Percentiles rank a stretch among this genome's conserved stretches.
Evolutionary conservation across 495 filamentous ascomycete genomes (phyloP).

Genomic region (Xylaria bambusicola): DNA sequence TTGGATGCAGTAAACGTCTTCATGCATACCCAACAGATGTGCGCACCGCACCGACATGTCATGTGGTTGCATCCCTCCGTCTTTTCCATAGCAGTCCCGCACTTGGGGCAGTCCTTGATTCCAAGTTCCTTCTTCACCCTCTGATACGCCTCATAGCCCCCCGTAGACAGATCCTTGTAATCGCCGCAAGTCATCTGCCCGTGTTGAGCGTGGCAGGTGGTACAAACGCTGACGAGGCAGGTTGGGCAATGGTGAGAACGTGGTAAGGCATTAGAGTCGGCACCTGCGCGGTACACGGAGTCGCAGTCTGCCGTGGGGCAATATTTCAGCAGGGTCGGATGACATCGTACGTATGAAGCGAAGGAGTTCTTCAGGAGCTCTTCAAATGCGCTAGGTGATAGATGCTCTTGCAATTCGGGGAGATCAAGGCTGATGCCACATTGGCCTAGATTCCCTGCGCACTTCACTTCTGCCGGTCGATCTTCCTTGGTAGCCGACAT

Average conservation of each 20-base stretch:
- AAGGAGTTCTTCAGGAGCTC: conserved; percentile 42
- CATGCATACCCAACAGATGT: conserved; percentile 55
- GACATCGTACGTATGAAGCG: conserved; percentile 36
- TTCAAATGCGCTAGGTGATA: conserved; percentile 41
- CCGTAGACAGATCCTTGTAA: conserved; percentile 32
- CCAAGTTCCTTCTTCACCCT: conserved; percentile 33
- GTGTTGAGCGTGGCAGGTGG: conserved; percentile 39
- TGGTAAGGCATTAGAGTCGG: conserved; percentile 3
- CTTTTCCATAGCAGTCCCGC: conserved; percentile 46
- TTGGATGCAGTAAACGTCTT: not conserved
- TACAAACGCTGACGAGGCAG: conserved; percentile 43
- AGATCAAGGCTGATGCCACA: conserved; percentile 35
- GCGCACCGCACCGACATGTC: conserved; percentile 49
- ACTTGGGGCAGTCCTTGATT: conserved; percentile 44
- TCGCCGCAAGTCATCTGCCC: conserved; percentile 41
- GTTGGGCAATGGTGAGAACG: conserved; percentile 41
- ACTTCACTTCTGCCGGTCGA: conserved; percentile 23
- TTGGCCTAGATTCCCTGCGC: not conserved
- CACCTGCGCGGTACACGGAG: conserved; percentile 40
- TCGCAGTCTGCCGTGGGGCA: conserved; percentile 47
- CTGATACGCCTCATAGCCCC: conserved; percentile 29
- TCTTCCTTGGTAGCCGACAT: conserved; percentile 23
- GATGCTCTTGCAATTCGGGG: conserved; percentile 36
- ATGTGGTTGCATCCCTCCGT: conserved; percentile 53
- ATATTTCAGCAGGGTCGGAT: conserved; percentile 35